Evolutionary conservation across 78 protist species (phyloP).

Genomic region (Chrysochromulina parva): DNA sequence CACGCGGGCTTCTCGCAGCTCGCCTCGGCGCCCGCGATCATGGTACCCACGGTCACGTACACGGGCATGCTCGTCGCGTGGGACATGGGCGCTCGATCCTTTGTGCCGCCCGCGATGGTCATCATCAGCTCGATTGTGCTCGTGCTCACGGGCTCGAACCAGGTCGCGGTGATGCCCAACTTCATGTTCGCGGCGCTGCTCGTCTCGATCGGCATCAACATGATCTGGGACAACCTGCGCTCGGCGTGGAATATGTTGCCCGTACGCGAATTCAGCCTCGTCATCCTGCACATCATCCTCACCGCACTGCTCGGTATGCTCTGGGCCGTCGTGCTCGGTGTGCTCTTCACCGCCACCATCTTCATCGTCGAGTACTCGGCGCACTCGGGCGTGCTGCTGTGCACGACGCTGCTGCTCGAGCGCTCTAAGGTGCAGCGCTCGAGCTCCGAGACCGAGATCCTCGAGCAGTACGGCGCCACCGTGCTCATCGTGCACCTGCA

Average conservation of each 20-base stretch:
- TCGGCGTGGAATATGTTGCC: neutral
- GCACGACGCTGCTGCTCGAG: neutral
- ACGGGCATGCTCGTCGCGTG: neutral
- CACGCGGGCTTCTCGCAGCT: too few species aligned
- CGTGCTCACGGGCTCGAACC: neutral
- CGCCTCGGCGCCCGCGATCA: too few species aligned
- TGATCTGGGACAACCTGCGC: neutral
- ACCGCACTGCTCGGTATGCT: neutral
- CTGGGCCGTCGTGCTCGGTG: neutral
- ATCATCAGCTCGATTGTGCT: neutral
- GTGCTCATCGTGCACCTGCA: neutral
- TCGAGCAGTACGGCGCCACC: neutral
- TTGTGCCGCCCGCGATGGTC: neutral
- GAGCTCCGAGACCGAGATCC: neutral
- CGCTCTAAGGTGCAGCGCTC: neutral
- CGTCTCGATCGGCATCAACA: neutral
- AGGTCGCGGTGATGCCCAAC: neutral
- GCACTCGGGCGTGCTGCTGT: constrained; percentile 9
- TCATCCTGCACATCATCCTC: neutral
- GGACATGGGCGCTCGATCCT: neutral
- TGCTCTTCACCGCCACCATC: neutral
- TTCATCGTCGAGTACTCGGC: neutral
- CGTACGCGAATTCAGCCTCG: neutral
- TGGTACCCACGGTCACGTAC: too few species aligned
- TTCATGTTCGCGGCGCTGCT: neutral